These are phyloP conservation scores for Rauvolfia tetraphylla DNA, from an alignment of 257 asterid genomes.

Conservation along the genomic window DNA sequence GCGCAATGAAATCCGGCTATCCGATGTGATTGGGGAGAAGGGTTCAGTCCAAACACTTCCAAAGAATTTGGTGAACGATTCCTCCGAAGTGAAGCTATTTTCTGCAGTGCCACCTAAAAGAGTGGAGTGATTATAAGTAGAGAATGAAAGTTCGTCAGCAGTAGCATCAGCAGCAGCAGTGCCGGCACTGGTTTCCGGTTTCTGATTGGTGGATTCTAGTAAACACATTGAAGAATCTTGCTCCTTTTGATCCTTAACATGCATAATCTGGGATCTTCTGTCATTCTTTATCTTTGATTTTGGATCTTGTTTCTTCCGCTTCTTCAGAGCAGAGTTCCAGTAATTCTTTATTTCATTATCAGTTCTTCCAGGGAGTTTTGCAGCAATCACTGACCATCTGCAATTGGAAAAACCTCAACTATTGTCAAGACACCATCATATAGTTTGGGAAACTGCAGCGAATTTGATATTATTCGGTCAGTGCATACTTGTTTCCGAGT, in stretches of 20 bases:
- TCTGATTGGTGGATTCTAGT: neutral
- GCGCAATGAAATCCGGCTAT: no score
- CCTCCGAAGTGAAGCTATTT: slow-evolving; percentile 1
- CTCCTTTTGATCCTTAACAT: neutral
- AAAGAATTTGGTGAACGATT: slow-evolving; percentile 4
- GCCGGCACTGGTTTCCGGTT: neutral
- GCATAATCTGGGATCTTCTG: neutral
- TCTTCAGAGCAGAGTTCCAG: slow-evolving; percentile 44
- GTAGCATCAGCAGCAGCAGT: no score
- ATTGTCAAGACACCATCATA: no score
- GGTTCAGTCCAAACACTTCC: slow-evolving; percentile 8
- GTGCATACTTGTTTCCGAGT: slow-evolving; percentile 39
- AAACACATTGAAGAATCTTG: neutral
- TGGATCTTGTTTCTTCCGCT: slow-evolving; percentile 4
- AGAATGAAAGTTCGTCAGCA: neutral
- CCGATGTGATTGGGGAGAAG: no score
- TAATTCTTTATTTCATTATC: slow-evolving; percentile 48
- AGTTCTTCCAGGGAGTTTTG: slow-evolving; percentile 38
- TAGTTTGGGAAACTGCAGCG: neutral
- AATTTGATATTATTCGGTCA: neutral
- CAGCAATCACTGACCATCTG: slow-evolving; percentile 52
- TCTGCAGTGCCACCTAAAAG: neutral
- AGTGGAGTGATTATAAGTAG: neutral
- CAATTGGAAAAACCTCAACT: neutral
- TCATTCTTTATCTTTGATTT: neutral